Base-by-base conservation (phyloP, 140 eudicot genomes). In the Bidens hawaiensis region DNA sequence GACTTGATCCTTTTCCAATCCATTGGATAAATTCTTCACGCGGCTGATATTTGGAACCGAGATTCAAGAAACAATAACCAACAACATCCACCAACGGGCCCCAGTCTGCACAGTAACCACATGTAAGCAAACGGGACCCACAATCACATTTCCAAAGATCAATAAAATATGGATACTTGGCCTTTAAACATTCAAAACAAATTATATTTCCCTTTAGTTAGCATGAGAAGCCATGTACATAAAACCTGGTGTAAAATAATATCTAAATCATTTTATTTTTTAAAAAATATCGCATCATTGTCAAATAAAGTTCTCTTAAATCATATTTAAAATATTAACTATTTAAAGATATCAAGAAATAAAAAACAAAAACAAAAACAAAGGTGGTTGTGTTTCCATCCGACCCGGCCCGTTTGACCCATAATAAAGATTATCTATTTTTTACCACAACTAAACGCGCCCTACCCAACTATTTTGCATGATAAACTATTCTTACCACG, bases 51-150 rank as follows among this genome's bases (percentile, higher is more conserved):
- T 85, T 77, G 10, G 94, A 81, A 30, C 85, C 90, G 58, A 83
- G 88, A 60, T 88, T 78, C 53, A 94, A 68, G 72, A 94, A 88
- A 72, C 99, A 94, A 73, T 94, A 94, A 56, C 99, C 99, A 75
- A 83, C 97, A 68, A 94, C 94, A 79, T 94, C 97, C 47, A 94
- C 97, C 54, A 71, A 78, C 12, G 88, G 84, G 0, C 97, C 99
- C 99, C 99, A 94, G 66, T 94, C 99, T 94, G 81, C 75, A 75
- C 11, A 26, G 2, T 28, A 60, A 27, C 17, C 60, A 54, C 50
- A 69, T 15, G 53, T 15, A 23, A 74, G 41, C 53, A 47, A 33
- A 62, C 12, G 27, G 4, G 53, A 51, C 13, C n/a, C n/a, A n/a
- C n/a, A n/a, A n/a, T n/a, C n/a, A n/a, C n/a, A n/a, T n/a, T n/a